Evolutionary conservation across 352 stramenopile genomes (phyloP), one percentile per base, ranked within the genome.

Genomic region (Phytopythium vexans): DNA sequence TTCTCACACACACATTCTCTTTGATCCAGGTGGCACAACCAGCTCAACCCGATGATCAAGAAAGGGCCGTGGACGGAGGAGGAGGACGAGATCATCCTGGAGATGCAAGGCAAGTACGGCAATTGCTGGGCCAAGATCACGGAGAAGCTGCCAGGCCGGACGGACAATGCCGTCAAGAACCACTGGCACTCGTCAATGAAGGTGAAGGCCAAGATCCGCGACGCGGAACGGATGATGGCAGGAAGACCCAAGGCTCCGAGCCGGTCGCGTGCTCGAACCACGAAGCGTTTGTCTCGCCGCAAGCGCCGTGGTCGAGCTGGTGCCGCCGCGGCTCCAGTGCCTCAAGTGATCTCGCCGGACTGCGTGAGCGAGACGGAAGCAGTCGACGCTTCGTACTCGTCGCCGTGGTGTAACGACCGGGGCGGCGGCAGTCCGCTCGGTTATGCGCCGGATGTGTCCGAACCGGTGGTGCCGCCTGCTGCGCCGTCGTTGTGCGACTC

Each of bases 51-150:
- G 10, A 52, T 56, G 1, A 92, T 95, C 53, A 87, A 87, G 52
- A 90, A 92, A 56, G 73, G 62, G 3, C 70, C 86, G 3, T 95
- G 86, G 83, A 88, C 83, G 0, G 42, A 66, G 0, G 71, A 97
- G 41, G 93, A 98, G 67, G 85, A 98, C 50, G 54, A 72, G 11
- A 87, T 90, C 36, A 87, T 98, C 41, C 40, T 93, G 48, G 54
- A 74, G 11, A 81, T 90, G 69, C 90, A 98, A 51, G 67, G 65
- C 34, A 74, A 83, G 54, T 82, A 88, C 38, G 97, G 97, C 12
- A 99, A 99, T 62, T 82, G 89, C 21, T 99, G 97, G 97, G 92
- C 94, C 5, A 95, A 98, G 69, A 99, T 99, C 66, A 95, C 96
- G 0, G 94, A 98, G 65, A 74, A 87, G 14, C 69, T 99, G n/a